Conservation (phyloP, 345 rosid species). For the Linum usitatissimum region DNA sequence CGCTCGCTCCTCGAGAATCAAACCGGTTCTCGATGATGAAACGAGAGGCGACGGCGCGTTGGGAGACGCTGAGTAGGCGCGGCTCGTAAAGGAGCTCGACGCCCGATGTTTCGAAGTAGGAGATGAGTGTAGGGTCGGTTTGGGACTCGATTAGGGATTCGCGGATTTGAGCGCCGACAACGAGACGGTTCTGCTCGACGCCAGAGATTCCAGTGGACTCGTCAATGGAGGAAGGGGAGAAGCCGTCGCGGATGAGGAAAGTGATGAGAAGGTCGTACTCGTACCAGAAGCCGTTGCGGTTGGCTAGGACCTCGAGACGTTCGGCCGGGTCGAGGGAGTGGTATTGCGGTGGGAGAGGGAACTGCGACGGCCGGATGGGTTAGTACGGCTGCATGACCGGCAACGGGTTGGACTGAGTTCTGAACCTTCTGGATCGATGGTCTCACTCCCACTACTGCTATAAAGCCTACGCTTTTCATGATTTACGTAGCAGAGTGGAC, state of each 20-base stretch:
- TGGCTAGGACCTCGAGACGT: conserved; percentile 60
- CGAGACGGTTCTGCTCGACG: conserved; percentile 67
- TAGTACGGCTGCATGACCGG: conserved; percentile 42
- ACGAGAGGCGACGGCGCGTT: conserved; percentile 49
- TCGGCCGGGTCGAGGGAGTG: conserved; percentile 49
- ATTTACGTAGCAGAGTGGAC: no score
- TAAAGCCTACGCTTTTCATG: no score
- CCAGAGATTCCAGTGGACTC: conserved; percentile 69
- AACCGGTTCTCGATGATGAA: conserved; percentile 30
- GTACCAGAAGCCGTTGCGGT: conserved; percentile 73
- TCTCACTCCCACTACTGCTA: no score
- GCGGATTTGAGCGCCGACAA: conserved; percentile 71
- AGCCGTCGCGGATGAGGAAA: conserved; percentile 64
- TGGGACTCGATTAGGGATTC: conserved; percentile 48
- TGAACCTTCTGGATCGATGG: no score
- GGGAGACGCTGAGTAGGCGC: conserved; percentile 41
- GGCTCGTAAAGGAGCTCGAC: conserved; percentile 75
- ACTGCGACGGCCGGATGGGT: conserved; percentile 80
- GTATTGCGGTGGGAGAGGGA: conserved; percentile 61
- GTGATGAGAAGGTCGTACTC: conserved; percentile 77
- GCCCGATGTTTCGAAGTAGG: conserved; percentile 56
- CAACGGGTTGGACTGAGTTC: conserved; percentile 13
- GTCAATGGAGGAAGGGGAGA: conserved; percentile 53
- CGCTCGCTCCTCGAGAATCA: conserved; percentile 51
- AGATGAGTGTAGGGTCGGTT: conserved; percentile 40